Conservation (phyloP, 768 basidiomycete species). For the Rhodosporidiobolus odoratus region DNA sequence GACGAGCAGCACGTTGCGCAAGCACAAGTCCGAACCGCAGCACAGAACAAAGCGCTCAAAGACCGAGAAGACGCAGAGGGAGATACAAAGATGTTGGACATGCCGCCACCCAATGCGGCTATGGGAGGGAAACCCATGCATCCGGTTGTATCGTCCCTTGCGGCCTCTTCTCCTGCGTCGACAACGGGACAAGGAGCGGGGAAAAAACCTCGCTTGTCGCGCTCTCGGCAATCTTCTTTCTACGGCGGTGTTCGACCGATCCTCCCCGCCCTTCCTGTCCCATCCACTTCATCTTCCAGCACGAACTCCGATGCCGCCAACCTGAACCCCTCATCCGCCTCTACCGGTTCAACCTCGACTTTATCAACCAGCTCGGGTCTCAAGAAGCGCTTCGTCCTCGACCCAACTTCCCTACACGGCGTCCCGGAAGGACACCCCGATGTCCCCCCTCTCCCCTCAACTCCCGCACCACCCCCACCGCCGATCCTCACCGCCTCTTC, state of each 20-base stretch:
- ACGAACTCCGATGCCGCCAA: not conserved
- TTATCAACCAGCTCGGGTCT: not conserved
- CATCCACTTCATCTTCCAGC: not conserved
- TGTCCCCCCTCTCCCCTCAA: constrained; percentile 41
- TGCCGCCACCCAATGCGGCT: not conserved
- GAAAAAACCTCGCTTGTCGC: constrained; percentile 29
- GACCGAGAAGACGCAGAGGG: not conserved
- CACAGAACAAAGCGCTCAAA: not conserved
- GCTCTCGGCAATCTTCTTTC: constrained; percentile 16
- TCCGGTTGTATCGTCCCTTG: not conserved
- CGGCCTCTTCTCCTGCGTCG: not conserved
- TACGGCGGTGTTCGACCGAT: constrained; percentile 19
- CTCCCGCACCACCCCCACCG: constrained; percentile 30
- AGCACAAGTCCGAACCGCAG: not conserved
- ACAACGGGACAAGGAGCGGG: constrained; percentile 1
- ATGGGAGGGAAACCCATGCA: not conserved
- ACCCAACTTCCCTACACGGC: constrained; percentile 27
- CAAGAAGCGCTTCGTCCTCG: constrained; percentile 25
- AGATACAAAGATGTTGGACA: constrained; percentile 2
- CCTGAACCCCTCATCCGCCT: not conserved
- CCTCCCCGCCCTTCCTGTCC: not conserved
- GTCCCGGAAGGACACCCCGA: constrained; percentile 33
- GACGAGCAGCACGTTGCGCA: not conserved
- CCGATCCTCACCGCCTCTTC: not conserved
- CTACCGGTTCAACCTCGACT: not conserved